Evolutionary conservation across 805 yeast species (phyloP).

Genomic region (Barnettozyma siamensis): DNA sequence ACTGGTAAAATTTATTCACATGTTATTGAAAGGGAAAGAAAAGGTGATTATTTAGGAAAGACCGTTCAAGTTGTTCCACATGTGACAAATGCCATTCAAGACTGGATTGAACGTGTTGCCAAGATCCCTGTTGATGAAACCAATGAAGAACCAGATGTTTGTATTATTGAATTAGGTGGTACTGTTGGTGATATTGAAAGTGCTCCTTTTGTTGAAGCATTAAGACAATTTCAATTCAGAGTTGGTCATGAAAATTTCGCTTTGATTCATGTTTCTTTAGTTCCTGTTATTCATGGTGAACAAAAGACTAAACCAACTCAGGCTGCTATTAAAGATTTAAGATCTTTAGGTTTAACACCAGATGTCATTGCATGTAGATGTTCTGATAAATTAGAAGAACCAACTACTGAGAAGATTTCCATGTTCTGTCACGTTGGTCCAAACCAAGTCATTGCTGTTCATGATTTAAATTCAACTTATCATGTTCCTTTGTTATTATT

Average conservation of each 20-base stretch:
- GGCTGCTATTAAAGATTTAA: conserved; percentile 95
- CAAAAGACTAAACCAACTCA: conserved; percentile 99
- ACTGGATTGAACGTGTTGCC: conserved; percentile 95
- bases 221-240: conserved; percentile 97
- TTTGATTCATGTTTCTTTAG: conserved; percentile 91
- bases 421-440: conserved; percentile 99
- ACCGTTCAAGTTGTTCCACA: conserved; percentile 99
- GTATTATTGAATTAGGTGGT: conserved; percentile 97
- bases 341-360: conserved; percentile 91
- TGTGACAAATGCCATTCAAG: conserved; percentile 94
- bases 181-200: conserved; percentile 99
- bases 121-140: conserved; percentile 86
- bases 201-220: conserved; percentile 98
- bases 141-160: conserved; percentile 87
- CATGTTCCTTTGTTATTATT: conserved; percentile 91
- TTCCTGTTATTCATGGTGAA: conserved; percentile 97
- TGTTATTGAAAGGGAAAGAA: conserved; percentile 91
- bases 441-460: conserved; percentile 95
- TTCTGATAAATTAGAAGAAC: conserved; percentile 67
- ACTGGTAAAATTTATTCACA: conserved; percentile 95
- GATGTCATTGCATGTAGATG: conserved; percentile 99
- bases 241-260: conserved; percentile 94
- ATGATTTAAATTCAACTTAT: conserved; percentile 93
- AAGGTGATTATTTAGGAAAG: conserved; percentile 95
- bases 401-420: conserved; percentile 92